Conservation (phyloP, 2,329 filamentous ascomycete species). For the Trichophyton verrucosum region DNA sequence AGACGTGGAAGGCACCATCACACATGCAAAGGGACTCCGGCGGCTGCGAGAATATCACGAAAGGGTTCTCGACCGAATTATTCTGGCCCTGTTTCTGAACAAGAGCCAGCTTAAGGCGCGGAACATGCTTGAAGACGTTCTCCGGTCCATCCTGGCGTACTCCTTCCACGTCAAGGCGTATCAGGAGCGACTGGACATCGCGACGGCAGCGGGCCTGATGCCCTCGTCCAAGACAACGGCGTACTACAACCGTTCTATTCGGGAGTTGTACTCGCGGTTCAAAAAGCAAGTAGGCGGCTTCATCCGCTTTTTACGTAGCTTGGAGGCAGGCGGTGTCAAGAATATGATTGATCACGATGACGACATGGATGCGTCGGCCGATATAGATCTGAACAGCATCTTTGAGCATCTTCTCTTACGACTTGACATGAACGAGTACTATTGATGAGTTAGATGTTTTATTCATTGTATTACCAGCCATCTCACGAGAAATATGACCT, state of each 20-base stretch:
- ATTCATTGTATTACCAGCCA: background rate
- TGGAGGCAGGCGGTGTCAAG: slow-evolving; percentile 31
- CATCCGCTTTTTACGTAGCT: slow-evolving; percentile 54
- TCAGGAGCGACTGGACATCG: background rate
- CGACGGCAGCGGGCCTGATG: background rate
- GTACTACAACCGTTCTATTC: slow-evolving; percentile 18
- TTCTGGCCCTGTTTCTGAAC: slow-evolving; percentile 59
- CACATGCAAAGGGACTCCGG: slow-evolving; percentile 49
- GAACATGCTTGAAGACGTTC: slow-evolving; percentile 63
- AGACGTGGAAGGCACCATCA: slow-evolving; percentile 35
- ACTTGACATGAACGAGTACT: slow-evolving; percentile 61
- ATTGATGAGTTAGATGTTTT: slow-evolving; percentile 25
- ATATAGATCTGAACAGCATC: slow-evolving; percentile 41
- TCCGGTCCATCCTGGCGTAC: slow-evolving; percentile 58
- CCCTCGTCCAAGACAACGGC: background rate
- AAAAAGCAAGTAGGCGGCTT: slow-evolving; percentile 63
- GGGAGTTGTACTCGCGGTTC: slow-evolving; percentile 51
- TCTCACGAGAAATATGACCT: too few species aligned
- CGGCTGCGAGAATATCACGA: slow-evolving; percentile 59
- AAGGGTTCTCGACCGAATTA: slow-evolving; percentile 59
- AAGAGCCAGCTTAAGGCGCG: slow-evolving; percentile 63
- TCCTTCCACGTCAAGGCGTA: slow-evolving; percentile 32
- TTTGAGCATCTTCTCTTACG: slow-evolving; percentile 56
- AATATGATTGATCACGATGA: slow-evolving; percentile 18
- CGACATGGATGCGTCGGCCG: slow-evolving; percentile 18